A percentile compares a stretch with the other conserved stretches of the same genome.
Evolutionary conservation across 495 filamentous ascomycete species (phyloP).

Genomic region (Podospora bellae-mahoneyi): DNA sequence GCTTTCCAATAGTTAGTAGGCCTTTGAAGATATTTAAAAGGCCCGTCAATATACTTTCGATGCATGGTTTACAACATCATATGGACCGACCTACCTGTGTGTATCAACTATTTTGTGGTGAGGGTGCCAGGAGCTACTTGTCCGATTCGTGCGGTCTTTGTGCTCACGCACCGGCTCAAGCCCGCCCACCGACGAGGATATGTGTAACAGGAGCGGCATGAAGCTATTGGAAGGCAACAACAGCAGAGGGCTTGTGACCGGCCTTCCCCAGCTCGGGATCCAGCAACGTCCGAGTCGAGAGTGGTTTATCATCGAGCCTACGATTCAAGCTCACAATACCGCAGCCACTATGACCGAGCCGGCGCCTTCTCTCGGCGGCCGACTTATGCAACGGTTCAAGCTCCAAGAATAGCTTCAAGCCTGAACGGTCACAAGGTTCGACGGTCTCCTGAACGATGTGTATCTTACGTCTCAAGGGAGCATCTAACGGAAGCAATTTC

Average conservation of each 20-base stretch:
- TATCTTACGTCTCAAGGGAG: not conserved
- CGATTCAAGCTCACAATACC: conserved; percentile 1
- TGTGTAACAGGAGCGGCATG: not conserved
- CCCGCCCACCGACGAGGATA: not conserved
- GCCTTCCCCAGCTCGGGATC: conserved; percentile 16
- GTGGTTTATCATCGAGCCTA: not conserved
- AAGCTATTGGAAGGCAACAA: not conserved
- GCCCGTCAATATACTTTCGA: too few relatives aligned
- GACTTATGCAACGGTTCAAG: not conserved
- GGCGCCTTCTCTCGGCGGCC: not conserved
- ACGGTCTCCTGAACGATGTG: not conserved
- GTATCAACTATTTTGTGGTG: too few relatives aligned
- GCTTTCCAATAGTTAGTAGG: not conserved
- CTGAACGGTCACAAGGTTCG: not conserved
- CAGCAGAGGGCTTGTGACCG: not conserved
- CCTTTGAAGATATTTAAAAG: too few relatives aligned
- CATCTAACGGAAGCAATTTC: not conserved
- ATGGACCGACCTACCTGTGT: too few relatives aligned
- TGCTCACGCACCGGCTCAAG: not conserved
- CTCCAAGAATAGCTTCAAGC: not conserved
- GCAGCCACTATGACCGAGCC: not conserved
- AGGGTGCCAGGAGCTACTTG: too few relatives aligned
- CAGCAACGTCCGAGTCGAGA: not conserved
- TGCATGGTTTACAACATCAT: too few relatives aligned
- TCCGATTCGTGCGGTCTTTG: not conserved